phyloP scores from a whole-genome alignment of 2,329 filamentous ascomycete species.

The Xylaria sp. region DNA sequence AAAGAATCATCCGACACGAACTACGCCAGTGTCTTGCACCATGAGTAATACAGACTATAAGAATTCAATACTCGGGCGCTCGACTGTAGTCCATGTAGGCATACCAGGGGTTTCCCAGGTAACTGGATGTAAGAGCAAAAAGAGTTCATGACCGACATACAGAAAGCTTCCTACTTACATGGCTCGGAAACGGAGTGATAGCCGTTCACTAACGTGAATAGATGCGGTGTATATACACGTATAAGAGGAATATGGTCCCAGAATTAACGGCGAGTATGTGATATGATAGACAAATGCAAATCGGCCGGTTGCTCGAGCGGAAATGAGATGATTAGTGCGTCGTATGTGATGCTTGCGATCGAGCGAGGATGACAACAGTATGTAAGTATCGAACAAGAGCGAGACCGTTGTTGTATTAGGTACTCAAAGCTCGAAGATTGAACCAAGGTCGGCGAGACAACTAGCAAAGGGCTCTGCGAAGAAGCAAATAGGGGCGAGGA shows the following conservation, averaged over 20 bases:
- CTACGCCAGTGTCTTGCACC: slow-evolving; percentile 14
- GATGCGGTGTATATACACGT: slow-evolving; percentile 16
- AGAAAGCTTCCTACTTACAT: slow-evolving; percentile 35
- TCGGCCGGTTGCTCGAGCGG: background rate
- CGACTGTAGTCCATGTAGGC: background rate
- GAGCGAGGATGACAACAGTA: slow-evolving; percentile 9
- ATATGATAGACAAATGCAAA: slow-evolving; percentile 3
- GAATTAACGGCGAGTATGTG: slow-evolving; percentile 10
- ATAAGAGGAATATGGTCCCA: slow-evolving; percentile 2
- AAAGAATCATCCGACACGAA: slow-evolving; percentile 6
- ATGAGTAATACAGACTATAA: slow-evolving; percentile 17
- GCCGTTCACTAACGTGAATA: slow-evolving; percentile 22
- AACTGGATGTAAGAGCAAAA: background rate
- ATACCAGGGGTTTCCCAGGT: slow-evolving; percentile 12
- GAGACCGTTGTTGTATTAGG: slow-evolving; percentile 25
- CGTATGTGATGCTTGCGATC: background rate
- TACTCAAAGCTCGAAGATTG: slow-evolving; percentile 16
- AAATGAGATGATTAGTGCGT: background rate
- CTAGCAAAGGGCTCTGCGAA: slow-evolving; percentile 9
- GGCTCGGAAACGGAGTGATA: slow-evolving; percentile 12
- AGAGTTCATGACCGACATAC: slow-evolving; percentile 15
- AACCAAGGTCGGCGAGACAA: slow-evolving; percentile 23
- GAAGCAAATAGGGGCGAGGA: slow-evolving; percentile 20
- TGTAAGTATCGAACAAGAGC: slow-evolving; percentile 8
- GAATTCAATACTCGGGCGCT: slow-evolving; percentile 10